Base-by-base conservation (phyloP, 106 monocot genomes). In the Dendrobium officinale region DNA sequence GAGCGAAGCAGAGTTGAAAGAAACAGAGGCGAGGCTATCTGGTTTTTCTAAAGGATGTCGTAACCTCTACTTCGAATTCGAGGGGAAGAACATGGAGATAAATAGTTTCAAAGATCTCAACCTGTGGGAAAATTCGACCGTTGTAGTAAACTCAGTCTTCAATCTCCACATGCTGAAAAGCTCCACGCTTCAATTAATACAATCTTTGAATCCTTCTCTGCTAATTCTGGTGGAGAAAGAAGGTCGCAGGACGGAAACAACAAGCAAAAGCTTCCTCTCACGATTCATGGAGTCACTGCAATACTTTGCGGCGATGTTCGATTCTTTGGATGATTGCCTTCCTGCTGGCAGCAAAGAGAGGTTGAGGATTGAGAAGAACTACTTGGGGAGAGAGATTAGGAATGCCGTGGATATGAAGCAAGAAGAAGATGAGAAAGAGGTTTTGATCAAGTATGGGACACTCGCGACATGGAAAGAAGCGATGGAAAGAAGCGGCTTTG, bases 11-110 rank as follows among this genome's bases (percentile, higher is more conserved):
- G 86, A 88, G 72, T 84, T 92, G 8, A 72, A 33, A 55, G 86
- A 88, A 37, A 92, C 90, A 2, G 88, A 88, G 31, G 49, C 44
- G 24, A 79, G 88, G 80, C 84, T 92, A 6, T 43, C 59, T 1
- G 82, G 58, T 37, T 92, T 92, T 66, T 84, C 89, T 10, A 86
- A 56, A 0, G 82, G 87, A 8, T 92, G 79, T 73, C 37, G 43
- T 22, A 92, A 92, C 82, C 56, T 92, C 58, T 37, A 19, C 31
- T 88, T 92, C 75, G 55, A 87, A 76, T 92, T 92, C 49, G 72
- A 83, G 22, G 89, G 88, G 15, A 47, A 74, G 5, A 11, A 88
- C 9, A 79, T 58, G 64, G 40, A 42, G 19, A 24, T n/a, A 2
- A 0, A 45, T 16, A 24, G 9, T 58, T 29, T 83, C 11, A 19